Conservation (phyloP, 371 early-diverging fungal genomes). For the Mucor lusitanicus region DNA sequence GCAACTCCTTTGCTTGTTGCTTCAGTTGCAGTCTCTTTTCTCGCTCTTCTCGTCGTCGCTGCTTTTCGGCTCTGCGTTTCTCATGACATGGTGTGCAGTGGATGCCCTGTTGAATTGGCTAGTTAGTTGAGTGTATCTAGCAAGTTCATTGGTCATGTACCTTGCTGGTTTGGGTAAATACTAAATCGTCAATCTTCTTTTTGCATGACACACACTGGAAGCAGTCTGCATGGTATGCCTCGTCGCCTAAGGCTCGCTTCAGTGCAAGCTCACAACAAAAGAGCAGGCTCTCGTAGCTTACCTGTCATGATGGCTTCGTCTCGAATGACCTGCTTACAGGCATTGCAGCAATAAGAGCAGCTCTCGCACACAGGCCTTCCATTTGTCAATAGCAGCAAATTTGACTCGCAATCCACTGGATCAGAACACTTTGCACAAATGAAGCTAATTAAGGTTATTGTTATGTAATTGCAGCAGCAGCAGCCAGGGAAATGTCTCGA, state of each 20-base stretch:
- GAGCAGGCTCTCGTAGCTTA: not conserved
- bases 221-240: slow-evolving; percentile 87
- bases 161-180: slow-evolving; percentile 81
- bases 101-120: slow-evolving; percentile 23
- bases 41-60: slow-evolving; percentile 37
- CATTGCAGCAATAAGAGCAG: slow-evolving; percentile 81
- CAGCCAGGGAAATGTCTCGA: not conserved
- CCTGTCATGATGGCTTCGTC: slow-evolving; percentile 90
- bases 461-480: not conserved
- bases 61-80: slow-evolving; percentile 35
- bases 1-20: slow-evolving; percentile 10
- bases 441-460: slow-evolving; percentile 50
- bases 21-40: slow-evolving; percentile 24
- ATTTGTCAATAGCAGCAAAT: slow-evolving; percentile 74
- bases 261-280: not conserved
- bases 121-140: not conserved
- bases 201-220: slow-evolving; percentile 77
- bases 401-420: slow-evolving; percentile 75
- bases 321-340: slow-evolving; percentile 77
- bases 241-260: slow-evolving; percentile 54
- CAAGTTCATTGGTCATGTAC: slow-evolving; percentile 24
- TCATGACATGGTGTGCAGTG: slow-evolving; percentile 53
- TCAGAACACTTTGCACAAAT: slow-evolving; percentile 75
- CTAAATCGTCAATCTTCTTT: slow-evolving; percentile 72
- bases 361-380: slow-evolving; percentile 83